These are phyloP conservation scores for Diaporthe vexans DNA, from an alignment of 2,329 filamentous ascomycete species.

Conservation along the genomic window DNA sequence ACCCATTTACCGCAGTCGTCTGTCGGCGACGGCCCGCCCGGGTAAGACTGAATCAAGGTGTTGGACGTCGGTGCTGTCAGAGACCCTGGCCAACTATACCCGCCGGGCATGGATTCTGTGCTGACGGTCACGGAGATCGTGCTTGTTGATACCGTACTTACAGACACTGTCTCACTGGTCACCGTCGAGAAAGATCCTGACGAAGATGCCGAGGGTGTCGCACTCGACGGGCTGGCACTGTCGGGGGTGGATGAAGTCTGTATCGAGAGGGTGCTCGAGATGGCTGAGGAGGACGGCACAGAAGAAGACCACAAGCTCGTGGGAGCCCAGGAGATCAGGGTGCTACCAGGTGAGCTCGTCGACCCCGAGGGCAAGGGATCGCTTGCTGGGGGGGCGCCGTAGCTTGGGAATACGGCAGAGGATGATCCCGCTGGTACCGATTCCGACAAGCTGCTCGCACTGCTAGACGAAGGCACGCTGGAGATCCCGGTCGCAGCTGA, in stretches of 20 bases:
- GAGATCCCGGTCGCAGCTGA: background rate
- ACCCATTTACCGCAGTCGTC: slow-evolving; percentile 38
- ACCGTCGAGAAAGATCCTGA: slow-evolving; percentile 2
- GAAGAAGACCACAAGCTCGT: background rate
- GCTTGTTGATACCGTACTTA: slow-evolving; percentile 16
- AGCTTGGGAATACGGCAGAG: background rate
- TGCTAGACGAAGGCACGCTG: background rate
- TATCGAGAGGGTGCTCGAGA: background rate
- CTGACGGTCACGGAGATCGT: background rate
- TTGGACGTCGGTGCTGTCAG: slow-evolving; percentile 20
- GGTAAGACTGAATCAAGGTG: slow-evolving; percentile 14
- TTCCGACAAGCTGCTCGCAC: background rate
- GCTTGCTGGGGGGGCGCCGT: slow-evolving; percentile 19
- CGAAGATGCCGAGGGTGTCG: background rate
- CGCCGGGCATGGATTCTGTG: slow-evolving; percentile 8
- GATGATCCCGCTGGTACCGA: background rate
- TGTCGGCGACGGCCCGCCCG: slow-evolving; percentile 22
- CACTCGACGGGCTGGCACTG: background rate
- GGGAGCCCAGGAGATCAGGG: background rate
- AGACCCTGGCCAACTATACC: slow-evolving; percentile 38
- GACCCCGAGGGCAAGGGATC: background rate
- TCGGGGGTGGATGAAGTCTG: background rate
- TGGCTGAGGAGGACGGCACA: background rate
- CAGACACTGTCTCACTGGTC: slow-evolving; percentile 13
- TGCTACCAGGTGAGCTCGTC: background rate